A percentile compares a stretch with the other conserved stretches of the same genome.
These are phyloP conservation scores for Serendipita vermifera DNA, from an alignment of 768 basidiomycete species.

Conservation along the genomic window DNA sequence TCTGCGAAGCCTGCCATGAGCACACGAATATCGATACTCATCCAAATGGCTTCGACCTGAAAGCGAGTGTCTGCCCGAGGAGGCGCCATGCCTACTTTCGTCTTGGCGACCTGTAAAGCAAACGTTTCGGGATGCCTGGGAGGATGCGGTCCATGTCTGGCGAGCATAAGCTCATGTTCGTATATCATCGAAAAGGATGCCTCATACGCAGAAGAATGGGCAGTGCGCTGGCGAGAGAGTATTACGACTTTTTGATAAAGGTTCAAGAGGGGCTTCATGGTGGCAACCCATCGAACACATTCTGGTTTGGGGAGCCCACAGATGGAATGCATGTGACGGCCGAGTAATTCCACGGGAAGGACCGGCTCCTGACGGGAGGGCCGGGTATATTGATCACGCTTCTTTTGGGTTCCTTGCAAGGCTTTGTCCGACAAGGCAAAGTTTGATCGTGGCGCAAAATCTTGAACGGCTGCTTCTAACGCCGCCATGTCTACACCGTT, in stretches of 20 bases:
- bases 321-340: neutral
- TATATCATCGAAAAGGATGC: constrained; percentile 42
- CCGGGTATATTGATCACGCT: too few species aligned
- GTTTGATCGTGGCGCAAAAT: too few species aligned
- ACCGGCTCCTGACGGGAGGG: too few species aligned
- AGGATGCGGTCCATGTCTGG: constrained; percentile 24
- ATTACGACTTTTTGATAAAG: constrained; percentile 31
- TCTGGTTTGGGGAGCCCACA: constrained; percentile 23
- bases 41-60: constrained; percentile 47
- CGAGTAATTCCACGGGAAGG: neutral
- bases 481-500: constrained; percentile 20
- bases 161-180: constrained; percentile 32
- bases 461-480: constrained; percentile 20
- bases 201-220: constrained; percentile 49
- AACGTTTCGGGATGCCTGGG: constrained; percentile 33
- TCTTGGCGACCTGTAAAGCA: constrained; percentile 39
- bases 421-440: too few species aligned
- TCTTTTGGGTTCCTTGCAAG: too few species aligned
- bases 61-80: constrained; percentile 49
- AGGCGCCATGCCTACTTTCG: constrained; percentile 42
- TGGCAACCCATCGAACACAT: constrained; percentile 28
- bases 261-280: constrained; percentile 25
- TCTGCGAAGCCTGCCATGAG: constrained; percentile 34
- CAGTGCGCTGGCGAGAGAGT: constrained; percentile 36
- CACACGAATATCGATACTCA: constrained; percentile 41